A percentile compares a stretch with the other conserved stretches of the same genome.
These are phyloP conservation scores for Cucurbitaria berberidis DNA, from an alignment of 2,329 filamentous ascomycete species.

Conservation along the genomic window DNA sequence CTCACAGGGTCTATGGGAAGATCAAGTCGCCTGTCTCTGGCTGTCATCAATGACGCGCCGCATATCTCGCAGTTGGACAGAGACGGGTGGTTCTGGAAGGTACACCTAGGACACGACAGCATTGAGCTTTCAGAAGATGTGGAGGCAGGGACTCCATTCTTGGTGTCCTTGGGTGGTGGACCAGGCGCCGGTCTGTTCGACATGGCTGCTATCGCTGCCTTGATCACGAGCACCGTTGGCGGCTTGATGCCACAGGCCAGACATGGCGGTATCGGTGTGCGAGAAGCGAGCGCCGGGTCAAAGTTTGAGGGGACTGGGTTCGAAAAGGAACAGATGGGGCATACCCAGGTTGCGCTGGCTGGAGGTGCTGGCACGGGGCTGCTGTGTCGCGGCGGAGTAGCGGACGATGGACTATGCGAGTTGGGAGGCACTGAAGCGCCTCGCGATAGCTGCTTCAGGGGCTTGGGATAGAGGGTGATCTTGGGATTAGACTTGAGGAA, in stretches of 20 bases:
- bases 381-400: slow-evolving; percentile 43
- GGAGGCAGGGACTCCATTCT: slow-evolving; percentile 40
- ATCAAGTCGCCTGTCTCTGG: slow-evolving; percentile 53
- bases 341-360: slow-evolving; percentile 84
- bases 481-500: slow-evolving; percentile 96
- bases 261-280: slow-evolving; percentile 84
- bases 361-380: slow-evolving; percentile 55
- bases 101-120: slow-evolving; percentile 78
- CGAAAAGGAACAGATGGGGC: slow-evolving; percentile 92
- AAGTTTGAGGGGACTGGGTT: slow-evolving; percentile 94
- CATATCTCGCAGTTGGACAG: slow-evolving; percentile 89
- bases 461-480: slow-evolving; percentile 85
- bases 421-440: slow-evolving; percentile 54
- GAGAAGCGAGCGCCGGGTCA: slow-evolving; percentile 78
- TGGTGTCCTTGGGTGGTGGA: slow-evolving; percentile 42
- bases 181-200: slow-evolving; percentile 58
- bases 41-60: slow-evolving; percentile 72
- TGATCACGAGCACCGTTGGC: slow-evolving; percentile 78
- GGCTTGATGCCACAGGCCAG: slow-evolving; percentile 94
- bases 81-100: slow-evolving; percentile 91
- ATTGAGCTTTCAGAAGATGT: slow-evolving; percentile 20
- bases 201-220: slow-evolving; percentile 81
- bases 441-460: slow-evolving; percentile 69
- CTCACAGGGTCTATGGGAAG: slow-evolving; percentile 53
- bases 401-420: slow-evolving; percentile 35